Percentiles rank a stretch among this genome's conserved stretches.
phyloP scores from a whole-genome alignment of 2,329 filamentous ascomycete genomes.

The Simplicillium aogashimaense region DNA sequence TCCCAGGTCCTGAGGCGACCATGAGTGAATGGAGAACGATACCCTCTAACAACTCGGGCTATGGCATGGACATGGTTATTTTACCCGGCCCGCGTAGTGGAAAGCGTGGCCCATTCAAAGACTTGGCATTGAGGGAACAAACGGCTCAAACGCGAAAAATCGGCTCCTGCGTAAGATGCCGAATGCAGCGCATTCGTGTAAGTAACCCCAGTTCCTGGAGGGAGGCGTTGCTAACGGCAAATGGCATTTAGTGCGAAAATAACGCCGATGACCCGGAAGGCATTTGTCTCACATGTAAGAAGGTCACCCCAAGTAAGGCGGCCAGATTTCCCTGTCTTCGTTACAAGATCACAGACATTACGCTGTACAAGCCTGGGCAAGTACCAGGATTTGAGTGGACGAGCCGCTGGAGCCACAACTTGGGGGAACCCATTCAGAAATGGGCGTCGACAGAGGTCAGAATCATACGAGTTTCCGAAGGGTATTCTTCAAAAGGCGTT shows the following conservation, averaged over 20 bases:
- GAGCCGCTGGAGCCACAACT: slow-evolving; percentile 44
- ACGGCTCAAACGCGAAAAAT: slow-evolving; percentile 48
- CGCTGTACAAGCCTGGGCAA: slow-evolving; percentile 47
- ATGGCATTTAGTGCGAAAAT: slow-evolving; percentile 35
- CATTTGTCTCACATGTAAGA: slow-evolving; percentile 43
- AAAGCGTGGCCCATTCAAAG: slow-evolving; percentile 43
- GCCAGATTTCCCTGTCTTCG: slow-evolving; percentile 47
- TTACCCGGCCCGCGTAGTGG: slow-evolving; percentile 12
- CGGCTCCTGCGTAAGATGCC: slow-evolving; percentile 49
- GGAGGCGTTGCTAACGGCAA: slow-evolving; percentile 1
- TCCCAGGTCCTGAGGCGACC: too few relatives aligned
- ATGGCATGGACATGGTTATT: too few relatives aligned
- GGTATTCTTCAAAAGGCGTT: slow-evolving; percentile 38
- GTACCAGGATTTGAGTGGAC: slow-evolving; percentile 52
- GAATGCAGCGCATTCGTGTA: slow-evolving; percentile 53
- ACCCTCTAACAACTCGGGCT: too few relatives aligned
- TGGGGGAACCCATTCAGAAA: slow-evolving; percentile 42
- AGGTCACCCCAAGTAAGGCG: slow-evolving; percentile 37
- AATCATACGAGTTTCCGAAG: slow-evolving; percentile 41
- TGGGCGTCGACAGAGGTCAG: slow-evolving; percentile 45
- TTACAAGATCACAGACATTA: slow-evolving; percentile 50
- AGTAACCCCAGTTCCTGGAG: slow-evolving; percentile 16
- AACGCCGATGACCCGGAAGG: slow-evolving; percentile 36
- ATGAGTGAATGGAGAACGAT: too few relatives aligned
- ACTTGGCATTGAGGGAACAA: slow-evolving; percentile 36